Percentiles rank a stretch among this genome's conserved stretches.
Conservation (phyloP, 2,329 filamentous ascomycete species). For the Xenoacremonium recifei region DNA sequence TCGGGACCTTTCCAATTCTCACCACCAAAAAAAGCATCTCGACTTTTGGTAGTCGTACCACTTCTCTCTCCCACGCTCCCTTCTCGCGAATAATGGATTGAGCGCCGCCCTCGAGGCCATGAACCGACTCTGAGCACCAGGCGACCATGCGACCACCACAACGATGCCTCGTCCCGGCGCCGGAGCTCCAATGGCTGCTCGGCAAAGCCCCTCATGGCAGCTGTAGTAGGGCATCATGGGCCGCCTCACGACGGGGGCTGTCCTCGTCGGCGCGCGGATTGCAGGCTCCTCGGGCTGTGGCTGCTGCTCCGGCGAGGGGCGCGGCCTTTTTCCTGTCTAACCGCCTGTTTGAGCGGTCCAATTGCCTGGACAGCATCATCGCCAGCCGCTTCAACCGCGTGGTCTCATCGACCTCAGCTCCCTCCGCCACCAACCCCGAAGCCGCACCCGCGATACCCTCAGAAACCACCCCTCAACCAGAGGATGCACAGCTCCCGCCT, state of each 20-base stretch:
- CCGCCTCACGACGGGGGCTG: conserved; percentile 26
- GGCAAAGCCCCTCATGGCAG: conserved; percentile 16
- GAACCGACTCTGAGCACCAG: conserved; percentile 26
- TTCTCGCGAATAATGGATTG: conserved; percentile 23
- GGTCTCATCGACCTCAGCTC: conserved; percentile 22
- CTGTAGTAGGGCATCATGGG: too few relatives aligned
- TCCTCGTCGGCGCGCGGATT: conserved; percentile 26
- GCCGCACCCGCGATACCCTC: conserved; percentile 14
- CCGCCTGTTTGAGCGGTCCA: conserved; percentile 34
- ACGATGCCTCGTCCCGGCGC: conserved; percentile 28
- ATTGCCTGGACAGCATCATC: conserved; percentile 35
- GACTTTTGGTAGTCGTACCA: conserved; percentile 28
- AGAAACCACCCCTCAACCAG: conserved; percentile 12
- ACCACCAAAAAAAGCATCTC: too few relatives aligned
- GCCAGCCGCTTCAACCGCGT: conserved; percentile 24
- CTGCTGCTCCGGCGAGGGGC: conserved; percentile 13
- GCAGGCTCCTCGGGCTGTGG: conserved; percentile 21
- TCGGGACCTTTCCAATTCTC: too few relatives aligned
- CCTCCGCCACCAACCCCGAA: too few relatives aligned
- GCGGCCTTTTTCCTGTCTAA: conserved; percentile 36
- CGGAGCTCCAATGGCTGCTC: conserved; percentile 26
- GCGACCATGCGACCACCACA: conserved; percentile 32
- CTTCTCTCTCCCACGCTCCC: conserved; percentile 2
- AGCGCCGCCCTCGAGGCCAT: conserved; percentile 25
- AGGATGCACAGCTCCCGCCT: conserved; percentile 26